Conservation (phyloP, 2,329 filamentous ascomycete species). For the Calonectria henricotiae region DNA sequence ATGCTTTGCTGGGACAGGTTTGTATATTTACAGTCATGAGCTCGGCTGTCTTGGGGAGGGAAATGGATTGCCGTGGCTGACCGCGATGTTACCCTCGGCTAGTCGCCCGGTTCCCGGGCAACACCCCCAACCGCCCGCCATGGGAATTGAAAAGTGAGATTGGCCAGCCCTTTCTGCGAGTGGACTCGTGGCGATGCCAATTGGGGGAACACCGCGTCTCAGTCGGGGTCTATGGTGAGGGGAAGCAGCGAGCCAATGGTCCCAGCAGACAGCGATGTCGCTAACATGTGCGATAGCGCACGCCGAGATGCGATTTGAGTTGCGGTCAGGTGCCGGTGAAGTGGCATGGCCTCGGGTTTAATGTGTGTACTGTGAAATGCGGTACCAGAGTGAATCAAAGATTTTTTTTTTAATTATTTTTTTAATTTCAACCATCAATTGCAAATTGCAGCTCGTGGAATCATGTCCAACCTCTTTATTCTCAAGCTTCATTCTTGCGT, state of each 20-base stretch:
- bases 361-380: neutral
- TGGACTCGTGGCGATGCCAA: conserved; percentile 34
- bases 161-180: conserved; percentile 10
- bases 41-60: conserved; percentile 47
- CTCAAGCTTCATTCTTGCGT: neutral
- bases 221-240: conserved; percentile 15
- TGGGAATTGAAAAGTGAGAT: conserved; percentile 22
- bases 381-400: neutral
- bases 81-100: conserved; percentile 52
- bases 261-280: conserved; percentile 16
- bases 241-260: conserved; percentile 25
- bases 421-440: no score
- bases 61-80: conserved; percentile 48
- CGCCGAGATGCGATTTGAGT: conserved; percentile 1
- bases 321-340: neutral
- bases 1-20: conserved; percentile 19
- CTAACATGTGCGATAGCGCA: conserved; percentile 21
- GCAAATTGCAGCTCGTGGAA: no score
- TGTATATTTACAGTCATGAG: conserved; percentile 47
- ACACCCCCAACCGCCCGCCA: conserved; percentile 24
- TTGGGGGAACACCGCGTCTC: conserved; percentile 7
- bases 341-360: neutral
- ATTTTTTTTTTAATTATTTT: neutral
- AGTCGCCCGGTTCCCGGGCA: conserved; percentile 43
- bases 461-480: no score